These are phyloP conservation scores for Coprinopsis marcescibilis DNA, from an alignment of 768 basidiomycete genomes.

Conservation along the genomic window DNA sequence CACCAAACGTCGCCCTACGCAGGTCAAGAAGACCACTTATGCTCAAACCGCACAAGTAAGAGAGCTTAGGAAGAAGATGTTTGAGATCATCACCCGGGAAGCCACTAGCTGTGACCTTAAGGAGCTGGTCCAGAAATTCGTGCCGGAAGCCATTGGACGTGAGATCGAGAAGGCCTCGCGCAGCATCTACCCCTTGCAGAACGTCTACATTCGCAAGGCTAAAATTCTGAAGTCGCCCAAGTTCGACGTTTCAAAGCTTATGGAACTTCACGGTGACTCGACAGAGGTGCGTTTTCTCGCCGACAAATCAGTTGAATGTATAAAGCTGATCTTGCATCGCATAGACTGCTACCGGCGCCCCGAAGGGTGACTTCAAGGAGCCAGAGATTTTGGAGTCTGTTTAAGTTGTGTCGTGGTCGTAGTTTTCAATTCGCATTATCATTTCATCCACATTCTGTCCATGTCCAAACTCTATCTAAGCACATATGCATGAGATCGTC, in stretches of 20 bases:
- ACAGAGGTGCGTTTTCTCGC: conserved; percentile 65
- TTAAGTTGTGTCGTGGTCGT: conserved; percentile 49
- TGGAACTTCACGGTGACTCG: conserved; percentile 95
- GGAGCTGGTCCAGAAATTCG: conserved; percentile 97
- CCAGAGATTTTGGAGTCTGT: conserved; percentile 91
- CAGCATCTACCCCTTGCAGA: conserved; percentile 98
- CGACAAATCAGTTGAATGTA: conserved; percentile 4
- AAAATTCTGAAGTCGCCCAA: conserved; percentile 99
- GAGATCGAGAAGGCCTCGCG: conserved; percentile 98
- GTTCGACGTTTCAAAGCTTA: conserved; percentile 90
- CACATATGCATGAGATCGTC: background rate
- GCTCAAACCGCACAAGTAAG: conserved; percentile 92
- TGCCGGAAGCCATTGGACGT: conserved; percentile 96
- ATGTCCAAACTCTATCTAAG: conserved; percentile 20
- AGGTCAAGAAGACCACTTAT: conserved; percentile 99
- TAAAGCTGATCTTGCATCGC: conserved; percentile 25
- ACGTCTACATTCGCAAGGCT: conserved; percentile 97
- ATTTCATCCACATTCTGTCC: conserved; percentile 26
- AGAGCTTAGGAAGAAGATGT: conserved; percentile 99
- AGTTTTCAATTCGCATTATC: conserved; percentile 19
- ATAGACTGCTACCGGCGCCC: conserved; percentile 93
- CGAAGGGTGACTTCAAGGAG: conserved; percentile 97
- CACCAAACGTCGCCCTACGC: conserved; percentile 93
- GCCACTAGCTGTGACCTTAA: conserved; percentile 94
- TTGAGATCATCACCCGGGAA: conserved; percentile 97